Base-by-base conservation (phyloP, 768 basidiomycete species). In the Pisolithus sp. region DNA sequence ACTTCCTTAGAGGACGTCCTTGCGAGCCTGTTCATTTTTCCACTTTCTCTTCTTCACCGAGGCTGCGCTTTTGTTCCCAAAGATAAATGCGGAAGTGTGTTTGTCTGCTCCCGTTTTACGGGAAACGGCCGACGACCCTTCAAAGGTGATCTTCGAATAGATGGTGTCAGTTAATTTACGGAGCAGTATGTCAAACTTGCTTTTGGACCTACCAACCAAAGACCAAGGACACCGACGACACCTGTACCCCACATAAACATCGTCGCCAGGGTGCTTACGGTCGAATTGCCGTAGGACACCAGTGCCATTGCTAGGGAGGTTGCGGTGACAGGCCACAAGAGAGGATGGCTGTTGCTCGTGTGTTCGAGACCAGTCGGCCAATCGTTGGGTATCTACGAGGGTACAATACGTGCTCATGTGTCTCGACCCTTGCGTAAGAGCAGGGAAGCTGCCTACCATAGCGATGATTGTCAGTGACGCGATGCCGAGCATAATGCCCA, bases 31-130 rank as follows among this genome's bases (percentile, higher is more conserved):
- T 53, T 72, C 64, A 58, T 65, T 75, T 63, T 71, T 77, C 80
- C 78, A 80, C 50, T 68, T 61, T 66, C 76, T 82, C 69, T 84
- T 86, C 64, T 77, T 77, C 21, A 69, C 70, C 7, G 82, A 84
- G 3, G 85, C 84, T 17, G 83, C 78, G 43, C 69, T 69, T 57
- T 77, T 85, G 71, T 89, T 92, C 2, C 85, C 80, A 62, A 92
- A 92, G 20, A 90, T 70, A 66, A 91, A 90, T 5, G 82, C 62
- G 15, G 87, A 89, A 4, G 88, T 92, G 55, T 79, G 80, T 61
- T 90, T 90, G 69, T 90, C 87, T 18, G 87, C 83, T 17, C 89
- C 89, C 5, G 88, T 90, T 58, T 79, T 85, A 62, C 78, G 80
- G 30, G 87, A 89, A 44, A 78, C 65, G 37, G 70, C 62, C 23